Conservation (phyloP, 129 eudicot species). For the Flaveria sonorensis region DNA sequence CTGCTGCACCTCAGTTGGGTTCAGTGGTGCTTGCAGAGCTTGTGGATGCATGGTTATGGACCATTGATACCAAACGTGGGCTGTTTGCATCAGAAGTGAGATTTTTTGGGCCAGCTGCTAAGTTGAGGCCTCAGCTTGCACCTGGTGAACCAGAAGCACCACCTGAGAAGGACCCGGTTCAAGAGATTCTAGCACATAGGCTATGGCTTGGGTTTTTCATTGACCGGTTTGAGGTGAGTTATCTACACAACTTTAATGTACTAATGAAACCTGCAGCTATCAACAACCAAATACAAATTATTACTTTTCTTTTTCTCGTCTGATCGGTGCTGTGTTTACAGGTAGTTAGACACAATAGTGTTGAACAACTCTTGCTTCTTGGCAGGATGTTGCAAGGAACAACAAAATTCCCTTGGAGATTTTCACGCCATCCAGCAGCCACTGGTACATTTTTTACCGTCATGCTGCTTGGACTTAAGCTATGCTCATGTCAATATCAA, state of each 20-base stretch:
- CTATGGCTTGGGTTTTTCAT: slow-evolving; percentile 97
- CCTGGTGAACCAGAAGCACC: slow-evolving; percentile 88
- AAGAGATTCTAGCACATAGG: slow-evolving; percentile 94
- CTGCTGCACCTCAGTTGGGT: slow-evolving; percentile 96
- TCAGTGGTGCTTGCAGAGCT: slow-evolving; percentile 93
- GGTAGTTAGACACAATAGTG: slow-evolving; percentile 89
- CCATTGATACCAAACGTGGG: slow-evolving; percentile 93
- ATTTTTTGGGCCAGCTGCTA: slow-evolving; percentile 91
- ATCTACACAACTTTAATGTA: slow-evolving; percentile 5
- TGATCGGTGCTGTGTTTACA: slow-evolving; percentile 31
- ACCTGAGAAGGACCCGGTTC: slow-evolving; percentile 93
- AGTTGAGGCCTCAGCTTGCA: slow-evolving; percentile 85
- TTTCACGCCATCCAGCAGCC: slow-evolving; percentile 94
- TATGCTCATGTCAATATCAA: slow-evolving; percentile 83
- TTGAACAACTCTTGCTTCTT: slow-evolving; percentile 87
- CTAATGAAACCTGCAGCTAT: slow-evolving; percentile 4
- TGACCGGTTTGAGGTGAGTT: slow-evolving; percentile 93
- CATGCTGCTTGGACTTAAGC: slow-evolving; percentile 93
- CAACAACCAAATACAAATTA: background rate
- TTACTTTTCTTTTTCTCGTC: background rate
- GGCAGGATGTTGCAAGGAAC: slow-evolving; percentile 95
- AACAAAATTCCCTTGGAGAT: slow-evolving; percentile 81
- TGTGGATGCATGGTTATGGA: slow-evolving; percentile 99
- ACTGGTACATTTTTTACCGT: slow-evolving; percentile 93
- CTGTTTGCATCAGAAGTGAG: slow-evolving; percentile 89